Percentiles rank a stretch among this genome's conserved stretches.
These are phyloP conservation scores for Corylus avellana DNA, from an alignment of 306 rosid species.

Conservation along the genomic window DNA sequence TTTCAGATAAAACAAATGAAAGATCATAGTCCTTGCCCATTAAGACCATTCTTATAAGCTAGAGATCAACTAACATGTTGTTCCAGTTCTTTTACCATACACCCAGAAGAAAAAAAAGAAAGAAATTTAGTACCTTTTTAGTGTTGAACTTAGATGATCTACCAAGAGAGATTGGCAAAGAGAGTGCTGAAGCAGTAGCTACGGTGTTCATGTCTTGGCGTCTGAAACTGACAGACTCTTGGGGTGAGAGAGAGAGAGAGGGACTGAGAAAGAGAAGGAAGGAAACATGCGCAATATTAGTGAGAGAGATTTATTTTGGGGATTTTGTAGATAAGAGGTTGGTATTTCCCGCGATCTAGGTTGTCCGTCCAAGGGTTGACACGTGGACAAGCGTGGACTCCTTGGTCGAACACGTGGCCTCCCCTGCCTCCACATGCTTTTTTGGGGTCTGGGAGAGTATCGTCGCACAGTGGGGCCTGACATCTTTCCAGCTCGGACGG, in stretches of 20 bases:
- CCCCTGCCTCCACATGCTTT: conserved; percentile 55
- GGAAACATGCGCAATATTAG: conserved; percentile 26
- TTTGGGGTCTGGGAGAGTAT: conserved; percentile 6
- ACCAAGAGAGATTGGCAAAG: conserved; percentile 53
- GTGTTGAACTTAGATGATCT: conserved; percentile 58
- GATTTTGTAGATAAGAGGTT: conserved; percentile 72
- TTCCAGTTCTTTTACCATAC: background rate
- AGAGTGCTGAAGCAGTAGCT: conserved; percentile 77
- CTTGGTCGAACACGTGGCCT: conserved; percentile 43
- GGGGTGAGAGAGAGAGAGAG: conserved; percentile 4
- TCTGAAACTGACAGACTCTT: conserved; percentile 32
- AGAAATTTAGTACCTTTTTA: conserved; percentile 47
- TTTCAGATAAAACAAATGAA: background rate
- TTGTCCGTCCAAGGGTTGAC: conserved; percentile 53
- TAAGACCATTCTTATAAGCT: background rate
- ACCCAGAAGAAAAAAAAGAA: background rate
- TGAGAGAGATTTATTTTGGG: conserved; percentile 16
- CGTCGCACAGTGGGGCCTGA: conserved; percentile 36
- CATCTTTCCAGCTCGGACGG: conserved; percentile 64
- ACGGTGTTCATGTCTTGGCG: conserved; percentile 64
- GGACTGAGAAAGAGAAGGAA: background rate
- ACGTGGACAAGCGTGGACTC: conserved; percentile 54
- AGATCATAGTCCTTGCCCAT: background rate
- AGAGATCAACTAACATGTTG: conserved; percentile 8
- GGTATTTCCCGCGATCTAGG: conserved; percentile 66